A percentile compares a stretch with the other conserved stretches of the same genome.
phyloP scores from a whole-genome alignment of 2,329 filamentous ascomycete species.

The Penicillium sp. region DNA sequence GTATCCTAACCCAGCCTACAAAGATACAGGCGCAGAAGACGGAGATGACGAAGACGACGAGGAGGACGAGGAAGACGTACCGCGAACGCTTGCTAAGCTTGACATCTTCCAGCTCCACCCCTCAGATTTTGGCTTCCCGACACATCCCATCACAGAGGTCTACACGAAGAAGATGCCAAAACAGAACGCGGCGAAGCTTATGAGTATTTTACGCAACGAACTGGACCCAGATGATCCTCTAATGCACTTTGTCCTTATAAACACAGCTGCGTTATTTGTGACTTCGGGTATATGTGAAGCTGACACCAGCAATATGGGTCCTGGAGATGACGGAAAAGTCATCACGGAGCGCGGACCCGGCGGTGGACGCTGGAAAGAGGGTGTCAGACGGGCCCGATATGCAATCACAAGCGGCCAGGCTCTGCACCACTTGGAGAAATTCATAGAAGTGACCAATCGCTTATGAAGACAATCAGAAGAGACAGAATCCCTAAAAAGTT shows the following conservation, averaged over 20 bases:
- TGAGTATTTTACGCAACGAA: constrained; percentile 69
- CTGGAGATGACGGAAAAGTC: constrained; percentile 74
- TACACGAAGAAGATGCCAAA: constrained; percentile 79
- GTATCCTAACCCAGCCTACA: constrained; percentile 44
- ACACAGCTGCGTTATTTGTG: constrained; percentile 84
- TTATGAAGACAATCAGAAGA: constrained; percentile 18
- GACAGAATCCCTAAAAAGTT: not conserved
- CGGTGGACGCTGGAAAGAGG: constrained; percentile 90
- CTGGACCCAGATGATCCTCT: constrained; percentile 75
- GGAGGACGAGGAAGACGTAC: constrained; percentile 41
- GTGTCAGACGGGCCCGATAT: constrained; percentile 80
- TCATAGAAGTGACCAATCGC: constrained; percentile 75
- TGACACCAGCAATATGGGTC: constrained; percentile 73
- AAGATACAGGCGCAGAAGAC: constrained; percentile 17
- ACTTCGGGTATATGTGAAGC: constrained; percentile 82
- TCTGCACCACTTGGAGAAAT: constrained; percentile 75
- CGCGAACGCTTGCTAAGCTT: constrained; percentile 52
- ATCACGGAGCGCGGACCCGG: constrained; percentile 79
- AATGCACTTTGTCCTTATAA: constrained; percentile 89
- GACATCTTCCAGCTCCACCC: constrained; percentile 76
- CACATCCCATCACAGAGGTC: constrained; percentile 71
- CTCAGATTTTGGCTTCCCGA: constrained; percentile 77
- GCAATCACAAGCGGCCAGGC: constrained; percentile 82
- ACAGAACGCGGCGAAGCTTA: constrained; percentile 83
- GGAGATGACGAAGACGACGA: constrained; percentile 21